Conservation (phyloP, 306 rosid genomes). For the Senna tora region DNA sequence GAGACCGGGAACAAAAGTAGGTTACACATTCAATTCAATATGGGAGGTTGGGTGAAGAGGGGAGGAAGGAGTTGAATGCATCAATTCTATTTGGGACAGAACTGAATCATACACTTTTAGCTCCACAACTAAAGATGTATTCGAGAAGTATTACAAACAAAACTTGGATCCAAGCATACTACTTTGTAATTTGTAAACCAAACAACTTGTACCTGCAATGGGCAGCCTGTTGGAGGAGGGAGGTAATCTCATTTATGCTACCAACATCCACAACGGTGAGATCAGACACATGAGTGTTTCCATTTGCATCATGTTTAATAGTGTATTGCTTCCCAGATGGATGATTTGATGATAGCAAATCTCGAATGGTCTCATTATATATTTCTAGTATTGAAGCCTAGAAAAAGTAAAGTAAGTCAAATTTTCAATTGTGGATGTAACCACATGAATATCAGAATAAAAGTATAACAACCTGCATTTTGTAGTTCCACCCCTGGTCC, state of each 20-base stretch:
- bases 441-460: conserved; percentile 16
- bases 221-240: conserved; percentile 87
- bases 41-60: too few species aligned
- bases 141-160: too few species aligned
- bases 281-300: conserved; percentile 84
- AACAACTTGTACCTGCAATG: conserved; percentile 66
- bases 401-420: conserved; percentile 23
- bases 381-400: conserved; percentile 92
- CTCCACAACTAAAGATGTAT: too few species aligned
- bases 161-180: too few species aligned
- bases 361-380: conserved; percentile 90
- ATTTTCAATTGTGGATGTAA: conserved; percentile 19
- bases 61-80: too few species aligned
- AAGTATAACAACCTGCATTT: conserved; percentile 70
- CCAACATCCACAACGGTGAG: conserved; percentile 80
- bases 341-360: conserved; percentile 68
- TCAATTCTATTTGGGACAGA: too few species aligned
- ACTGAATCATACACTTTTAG: too few species aligned
- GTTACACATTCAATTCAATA: too few species aligned
- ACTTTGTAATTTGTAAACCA: too few species aligned
- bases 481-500: conserved; percentile 87
- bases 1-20: too few species aligned
- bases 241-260: conserved; percentile 80
- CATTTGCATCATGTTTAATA: conserved; percentile 87
- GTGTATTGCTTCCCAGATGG: conserved; percentile 79